These are phyloP conservation scores for Arachis hypogaea DNA, from an alignment of 306 rosid genomes.

Conservation along the genomic window DNA sequence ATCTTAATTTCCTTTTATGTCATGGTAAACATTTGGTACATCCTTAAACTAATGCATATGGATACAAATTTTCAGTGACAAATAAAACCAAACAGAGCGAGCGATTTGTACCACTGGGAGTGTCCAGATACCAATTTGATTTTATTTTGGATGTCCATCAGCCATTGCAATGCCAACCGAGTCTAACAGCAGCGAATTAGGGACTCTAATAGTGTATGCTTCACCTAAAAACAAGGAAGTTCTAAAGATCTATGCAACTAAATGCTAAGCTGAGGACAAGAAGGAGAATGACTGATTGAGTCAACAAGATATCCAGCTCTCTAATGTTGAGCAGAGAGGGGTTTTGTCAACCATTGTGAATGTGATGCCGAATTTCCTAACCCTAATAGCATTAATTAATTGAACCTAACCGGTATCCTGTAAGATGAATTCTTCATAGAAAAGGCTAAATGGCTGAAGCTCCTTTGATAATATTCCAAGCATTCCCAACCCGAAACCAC, in stretches of 20 bases:
- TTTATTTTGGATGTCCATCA: constrained; percentile 11
- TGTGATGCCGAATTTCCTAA: constrained; percentile 22
- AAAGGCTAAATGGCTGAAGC: constrained; percentile 26
- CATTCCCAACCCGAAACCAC: constrained; percentile 16
- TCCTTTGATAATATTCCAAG: constrained; percentile 3
- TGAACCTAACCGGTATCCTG: background rate
- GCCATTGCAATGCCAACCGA: constrained; percentile 20
- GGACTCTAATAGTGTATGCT: background rate
- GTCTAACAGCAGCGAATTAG: constrained; percentile 10
- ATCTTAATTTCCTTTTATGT: background rate
- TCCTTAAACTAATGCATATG: no score
- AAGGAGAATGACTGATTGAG: constrained; percentile 1
- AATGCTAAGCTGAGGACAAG: constrained; percentile 1
- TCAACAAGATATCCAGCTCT: constrained; percentile 13
- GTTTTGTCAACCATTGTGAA: background rate
- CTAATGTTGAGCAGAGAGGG: background rate
- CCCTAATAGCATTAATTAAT: background rate
- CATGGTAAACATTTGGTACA: no score
- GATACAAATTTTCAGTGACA: no score
- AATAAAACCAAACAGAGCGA: no score
- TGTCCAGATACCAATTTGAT: constrained; percentile 6
- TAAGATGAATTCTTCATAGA: background rate
- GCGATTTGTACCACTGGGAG: background rate
- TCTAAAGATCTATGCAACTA: constrained; percentile 7
- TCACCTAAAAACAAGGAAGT: constrained; percentile 9